Base-by-base conservation (phyloP, 306 rosid species). In the Cicer arietinum region DNA sequence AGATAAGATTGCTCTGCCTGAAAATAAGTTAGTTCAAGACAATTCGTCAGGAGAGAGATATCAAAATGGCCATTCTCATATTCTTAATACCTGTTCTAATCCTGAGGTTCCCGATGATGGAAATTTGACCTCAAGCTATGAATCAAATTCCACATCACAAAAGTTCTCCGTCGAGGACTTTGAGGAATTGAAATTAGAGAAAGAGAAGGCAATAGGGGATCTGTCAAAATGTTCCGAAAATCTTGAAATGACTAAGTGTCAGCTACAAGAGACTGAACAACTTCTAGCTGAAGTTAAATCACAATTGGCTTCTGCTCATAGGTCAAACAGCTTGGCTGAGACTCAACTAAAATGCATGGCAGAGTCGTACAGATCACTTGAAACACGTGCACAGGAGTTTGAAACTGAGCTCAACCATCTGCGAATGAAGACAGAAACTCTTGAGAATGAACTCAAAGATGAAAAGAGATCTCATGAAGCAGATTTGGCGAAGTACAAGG, bases 271-370 rank as follows among this genome's bases (percentile, higher is more conserved):
- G 81, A 90, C 97, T 0, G 99, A 92, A 78, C 96, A 88, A 84
- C 92, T 85, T 88, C 88, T 95, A 54, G 89, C 94, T 60, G 99
- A 95, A 75, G 86, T 86, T 73, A 90, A 88, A 79, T 90, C 89
- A 73, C 99, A 92, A 41, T 73, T 95, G 84, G 84, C 94, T 77
- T 89, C 93, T 75, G 90, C 93, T 77, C 89, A 90, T 75, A 89
- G 87, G 60, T 86, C 98, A 54, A 95, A 92, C 84, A 84, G 96
- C 86, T 79, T 95, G 75, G 68, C 92, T 37, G 99, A 95, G 84
- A 95, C 99, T 0, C 99, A 95, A 88, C 87, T 95, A 61, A 95
- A 90, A 87, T 95, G 99, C 56, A 92, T 95, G 99, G 93, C 94
- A 54, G 98, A 95, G 80, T 95, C 99, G 2, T 95, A 95, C 84